These are phyloP conservation scores for Candida arabinofermentans DNA, from an alignment of 805 yeast species.

Conservation along the genomic window DNA sequence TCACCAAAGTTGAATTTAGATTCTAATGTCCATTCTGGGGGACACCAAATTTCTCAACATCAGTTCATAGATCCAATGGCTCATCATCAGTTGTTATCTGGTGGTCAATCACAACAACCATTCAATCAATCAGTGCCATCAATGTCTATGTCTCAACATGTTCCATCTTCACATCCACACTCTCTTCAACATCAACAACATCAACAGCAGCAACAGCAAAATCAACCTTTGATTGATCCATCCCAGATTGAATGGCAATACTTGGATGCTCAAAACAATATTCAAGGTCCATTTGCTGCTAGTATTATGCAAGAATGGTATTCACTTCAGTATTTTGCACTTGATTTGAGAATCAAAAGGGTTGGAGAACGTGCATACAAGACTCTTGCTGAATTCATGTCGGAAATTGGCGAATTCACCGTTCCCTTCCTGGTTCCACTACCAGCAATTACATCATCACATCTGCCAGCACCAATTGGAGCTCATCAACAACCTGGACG, in stretches of 20 bases:
- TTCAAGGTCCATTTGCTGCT: slow-evolving; percentile 82
- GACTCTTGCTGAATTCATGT: slow-evolving; percentile 51
- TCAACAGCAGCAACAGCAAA: slow-evolving; percentile 1
- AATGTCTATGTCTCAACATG: too few relatives aligned
- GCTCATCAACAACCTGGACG: slow-evolving; percentile 6
- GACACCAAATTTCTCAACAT: too few relatives aligned
- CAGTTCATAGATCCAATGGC: too few relatives aligned
- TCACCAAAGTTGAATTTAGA: too few relatives aligned
- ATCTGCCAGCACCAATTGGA: slow-evolving; percentile 1
- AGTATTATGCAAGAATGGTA: slow-evolving; percentile 77
- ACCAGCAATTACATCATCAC: slow-evolving; percentile 27
- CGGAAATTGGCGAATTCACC: slow-evolving; percentile 41
- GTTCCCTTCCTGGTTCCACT: slow-evolving; percentile 63
- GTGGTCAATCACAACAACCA: too few relatives aligned
- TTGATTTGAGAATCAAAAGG: slow-evolving; percentile 54
- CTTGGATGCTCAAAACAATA: slow-evolving; percentile 62
- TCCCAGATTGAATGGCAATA: slow-evolving; percentile 61
- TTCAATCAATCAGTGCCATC: too few relatives aligned
- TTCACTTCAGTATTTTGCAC: slow-evolving; percentile 51
- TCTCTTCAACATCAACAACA: slow-evolving; percentile 1
- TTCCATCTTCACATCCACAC: not conserved
- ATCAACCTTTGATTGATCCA: too few relatives aligned
- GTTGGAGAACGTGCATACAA: slow-evolving; percentile 48
- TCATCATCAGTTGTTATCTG: too few relatives aligned
- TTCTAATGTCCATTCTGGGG: too few relatives aligned